phyloP scores from a whole-genome alignment of 176 grass and related monocot genomes.

The Panicum miliaceum region DNA sequence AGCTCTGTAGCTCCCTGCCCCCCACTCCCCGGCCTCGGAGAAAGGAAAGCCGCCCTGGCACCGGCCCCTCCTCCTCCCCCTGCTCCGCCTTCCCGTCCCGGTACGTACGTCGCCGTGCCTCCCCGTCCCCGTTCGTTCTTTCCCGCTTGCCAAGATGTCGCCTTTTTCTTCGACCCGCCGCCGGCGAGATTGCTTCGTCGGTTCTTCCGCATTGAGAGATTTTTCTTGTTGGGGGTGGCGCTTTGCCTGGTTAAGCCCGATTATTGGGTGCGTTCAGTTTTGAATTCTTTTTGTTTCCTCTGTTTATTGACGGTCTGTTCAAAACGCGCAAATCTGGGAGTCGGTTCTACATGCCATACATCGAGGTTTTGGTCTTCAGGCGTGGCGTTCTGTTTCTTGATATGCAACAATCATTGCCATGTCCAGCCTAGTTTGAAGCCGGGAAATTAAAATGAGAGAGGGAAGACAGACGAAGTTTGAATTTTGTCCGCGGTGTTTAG shows the following conservation, averaged over 20 bases:
- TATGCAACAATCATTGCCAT: not conserved
- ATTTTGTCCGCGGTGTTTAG: not conserved
- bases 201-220: not conserved
- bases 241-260: not conserved
- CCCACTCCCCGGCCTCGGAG: not conserved
- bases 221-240: not conserved
- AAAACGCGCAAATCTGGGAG: not conserved
- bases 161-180: not conserved
- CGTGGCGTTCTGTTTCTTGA: too few relatives aligned
- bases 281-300: not conserved
- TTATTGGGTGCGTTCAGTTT: not conserved
- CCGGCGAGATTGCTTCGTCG: not conserved
- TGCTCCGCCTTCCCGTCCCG: slow-evolving; percentile 5
- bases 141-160: not conserved
- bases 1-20: not conserved
- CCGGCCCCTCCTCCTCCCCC: not conserved
- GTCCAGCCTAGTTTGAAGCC: not conserved
- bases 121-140: not conserved
- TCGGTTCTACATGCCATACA: too few relatives aligned
- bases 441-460: not conserved
- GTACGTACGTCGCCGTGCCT: not conserved
- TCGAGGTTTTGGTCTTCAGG: too few relatives aligned
- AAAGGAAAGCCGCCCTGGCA: slow-evolving; percentile 6
- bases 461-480: not conserved
- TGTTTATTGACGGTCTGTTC: not conserved